These are phyloP conservation scores for Potentilla sterilis DNA, from an alignment of 306 rosid species.

Conservation along the genomic window DNA sequence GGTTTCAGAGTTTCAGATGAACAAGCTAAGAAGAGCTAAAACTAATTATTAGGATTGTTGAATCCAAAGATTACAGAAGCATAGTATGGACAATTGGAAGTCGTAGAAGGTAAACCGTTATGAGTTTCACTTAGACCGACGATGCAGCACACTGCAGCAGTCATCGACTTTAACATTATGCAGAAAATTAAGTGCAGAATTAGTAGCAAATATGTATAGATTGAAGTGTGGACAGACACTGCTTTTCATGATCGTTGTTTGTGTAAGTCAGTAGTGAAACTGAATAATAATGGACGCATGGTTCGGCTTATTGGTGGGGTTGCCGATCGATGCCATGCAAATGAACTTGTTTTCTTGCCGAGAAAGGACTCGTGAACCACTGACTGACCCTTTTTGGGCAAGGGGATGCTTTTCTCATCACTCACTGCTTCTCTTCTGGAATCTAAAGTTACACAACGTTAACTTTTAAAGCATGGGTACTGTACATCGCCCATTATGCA, in stretches of 20 bases:
- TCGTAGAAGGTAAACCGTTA: background rate
- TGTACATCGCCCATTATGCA: background rate
- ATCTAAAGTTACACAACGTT: background rate
- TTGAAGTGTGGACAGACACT: slow-evolving; percentile 12
- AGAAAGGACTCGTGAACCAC: slow-evolving; percentile 30
- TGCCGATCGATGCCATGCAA: background rate
- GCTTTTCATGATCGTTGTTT: slow-evolving; percentile 20
- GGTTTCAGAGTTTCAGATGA: background rate
- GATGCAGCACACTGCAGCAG: background rate
- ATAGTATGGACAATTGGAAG: background rate
- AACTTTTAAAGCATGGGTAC: background rate
- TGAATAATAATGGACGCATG: background rate
- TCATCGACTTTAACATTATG: background rate
- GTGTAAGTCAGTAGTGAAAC: slow-evolving; percentile 16
- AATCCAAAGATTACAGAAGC: background rate
- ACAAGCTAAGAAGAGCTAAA: background rate
- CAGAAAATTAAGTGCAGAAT: background rate
- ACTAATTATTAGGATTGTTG: background rate
- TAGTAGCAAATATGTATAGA: background rate
- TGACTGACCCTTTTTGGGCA: background rate
- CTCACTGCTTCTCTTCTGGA: background rate
- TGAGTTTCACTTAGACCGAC: background rate
- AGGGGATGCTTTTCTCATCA: background rate
- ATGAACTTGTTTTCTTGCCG: slow-evolving; percentile 18
- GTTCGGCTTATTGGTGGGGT: slow-evolving; percentile 15